Conservation (phyloP, 345 rosid genomes). For the Gossypium thurberi region DNA sequence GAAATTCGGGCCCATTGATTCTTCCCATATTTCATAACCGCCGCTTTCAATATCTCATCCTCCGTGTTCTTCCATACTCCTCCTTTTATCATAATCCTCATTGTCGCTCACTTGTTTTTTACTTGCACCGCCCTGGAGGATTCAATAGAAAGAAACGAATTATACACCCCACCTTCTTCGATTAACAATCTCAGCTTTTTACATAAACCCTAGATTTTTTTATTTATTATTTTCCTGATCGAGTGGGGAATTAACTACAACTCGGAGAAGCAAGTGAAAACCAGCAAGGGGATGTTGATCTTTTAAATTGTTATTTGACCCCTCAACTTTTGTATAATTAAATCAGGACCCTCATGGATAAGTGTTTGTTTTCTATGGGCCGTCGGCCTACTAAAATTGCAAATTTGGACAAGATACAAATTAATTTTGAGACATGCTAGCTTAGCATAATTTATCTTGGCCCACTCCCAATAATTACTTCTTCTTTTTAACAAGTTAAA, state of each 20-base stretch:
- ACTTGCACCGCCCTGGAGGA: background rate
- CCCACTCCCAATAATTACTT: background rate
- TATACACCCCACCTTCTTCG: background rate
- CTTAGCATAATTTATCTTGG: background rate
- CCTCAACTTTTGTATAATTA: background rate
- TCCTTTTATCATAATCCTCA: conserved; percentile 99
- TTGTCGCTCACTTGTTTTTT: conserved; percentile 32
- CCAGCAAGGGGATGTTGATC: background rate
- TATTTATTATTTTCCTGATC: background rate
- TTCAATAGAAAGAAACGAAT: background rate
- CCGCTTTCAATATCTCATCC: conserved; percentile 97
- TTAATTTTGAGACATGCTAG: background rate
- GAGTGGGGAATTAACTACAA: background rate
- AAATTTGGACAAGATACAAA: background rate
- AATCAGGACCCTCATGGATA: background rate
- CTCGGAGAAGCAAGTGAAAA: background rate
- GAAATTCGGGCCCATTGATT: conserved; percentile 99
- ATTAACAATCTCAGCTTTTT: background rate
- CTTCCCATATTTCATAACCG: conserved; percentile 98
- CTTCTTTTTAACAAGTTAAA: background rate
- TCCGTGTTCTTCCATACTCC: conserved; percentile 99
- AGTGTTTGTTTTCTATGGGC: background rate
- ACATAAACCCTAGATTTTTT: too few species aligned
- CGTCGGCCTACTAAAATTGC: background rate
- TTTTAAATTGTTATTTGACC: background rate